These are phyloP conservation scores for Fusarium sp. DNA, from an alignment of 2,329 filamentous ascomycete species.

Conservation along the genomic window DNA sequence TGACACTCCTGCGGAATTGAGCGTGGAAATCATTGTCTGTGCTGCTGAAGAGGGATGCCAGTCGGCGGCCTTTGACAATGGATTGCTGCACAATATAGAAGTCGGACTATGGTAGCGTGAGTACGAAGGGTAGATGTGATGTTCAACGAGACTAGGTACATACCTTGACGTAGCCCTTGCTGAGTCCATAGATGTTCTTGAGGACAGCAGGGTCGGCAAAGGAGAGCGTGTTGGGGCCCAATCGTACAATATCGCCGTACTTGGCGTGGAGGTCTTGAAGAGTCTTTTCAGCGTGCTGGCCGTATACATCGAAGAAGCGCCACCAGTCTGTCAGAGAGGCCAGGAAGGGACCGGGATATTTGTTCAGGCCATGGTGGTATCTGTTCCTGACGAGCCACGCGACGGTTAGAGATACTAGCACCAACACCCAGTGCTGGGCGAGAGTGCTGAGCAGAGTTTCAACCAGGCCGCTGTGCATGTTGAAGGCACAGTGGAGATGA, in stretches of 20 bases:
- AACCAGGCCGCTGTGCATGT: conserved; percentile 40
- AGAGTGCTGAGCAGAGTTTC: conserved; percentile 32
- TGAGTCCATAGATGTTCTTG: conserved; percentile 82
- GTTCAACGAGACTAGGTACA: conserved; percentile 50
- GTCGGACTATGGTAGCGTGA: conserved; percentile 65
- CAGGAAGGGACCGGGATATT: conserved; percentile 77
- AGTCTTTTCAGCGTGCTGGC: conserved; percentile 71
- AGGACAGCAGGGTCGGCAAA: conserved; percentile 79
- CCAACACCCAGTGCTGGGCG: conserved; percentile 38
- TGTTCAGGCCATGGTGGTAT: conserved; percentile 69
- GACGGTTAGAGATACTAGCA: conserved; percentile 10
- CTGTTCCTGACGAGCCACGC: conserved; percentile 39
- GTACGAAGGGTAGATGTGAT: conserved; percentile 61
- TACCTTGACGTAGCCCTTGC: conserved; percentile 84
- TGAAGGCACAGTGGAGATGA: conserved; percentile 21
- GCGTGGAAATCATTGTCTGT: conserved; percentile 80
- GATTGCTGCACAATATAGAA: conserved; percentile 85
- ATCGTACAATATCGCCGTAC: conserved; percentile 77
- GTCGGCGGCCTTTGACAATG: conserved; percentile 72
- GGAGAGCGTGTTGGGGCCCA: conserved; percentile 79
- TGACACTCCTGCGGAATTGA: conserved; percentile 78
- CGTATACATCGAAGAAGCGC: conserved; percentile 76
- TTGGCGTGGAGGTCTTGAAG: conserved; percentile 75
- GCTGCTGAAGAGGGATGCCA: conserved; percentile 81
- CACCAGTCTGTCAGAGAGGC: conserved; percentile 75